Base-by-base conservation (phyloP, 495 filamentous ascomycete species). In the Tuber melanosporum region DNA sequence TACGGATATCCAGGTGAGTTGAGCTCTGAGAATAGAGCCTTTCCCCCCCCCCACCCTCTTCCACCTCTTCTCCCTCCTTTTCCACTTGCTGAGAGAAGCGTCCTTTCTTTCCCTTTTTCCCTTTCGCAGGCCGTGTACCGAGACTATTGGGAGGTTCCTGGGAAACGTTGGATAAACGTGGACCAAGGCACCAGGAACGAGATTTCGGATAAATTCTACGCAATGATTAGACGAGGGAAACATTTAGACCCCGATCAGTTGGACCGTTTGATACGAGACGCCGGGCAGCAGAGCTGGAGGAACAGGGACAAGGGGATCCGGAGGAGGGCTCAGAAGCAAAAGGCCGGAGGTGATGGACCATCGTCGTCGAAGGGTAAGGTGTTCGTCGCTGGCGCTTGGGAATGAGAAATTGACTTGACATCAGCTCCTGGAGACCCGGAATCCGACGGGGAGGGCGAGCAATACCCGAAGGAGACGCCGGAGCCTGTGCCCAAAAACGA, bases 201-300 rank as follows among this genome's bases (percentile, higher is more conserved):
- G n/a, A 66, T 66, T 66, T 66, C 57, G 57, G 57, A 66, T 32
- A 66, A 66, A 66, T 66, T 66, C 26, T 66, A 66, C 57, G 57
- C 57, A 66, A 66, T 66, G 57, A 66, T 66, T 66, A 66, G 57
- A 66, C 57, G 57, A 66, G 57, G 57, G 26, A 66, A 66, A n/a
- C 57, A n/a, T 66, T 66, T n/a, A 32, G 57, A 66, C 12, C 57
- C 57, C 57, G 57, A 66, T 32, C 57, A 66, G n/a, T 6, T 66
- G n/a, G 57, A 66, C 57, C 57, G 57, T 66, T 66, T 66, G 57
- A 66, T 66, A 66, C 57, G 57, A 66, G 57, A 66, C 57, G 57
- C 57, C 57, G 57, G 57, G 57, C 57, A 66, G 26, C 57, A 66
- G 26, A 66, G 57, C 57, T 66, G 57, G 57, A 66, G 57, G 57